Conservation (phyloP, 2,329 filamentous ascomycete genomes). For the Fusarium nygamai region DNA sequence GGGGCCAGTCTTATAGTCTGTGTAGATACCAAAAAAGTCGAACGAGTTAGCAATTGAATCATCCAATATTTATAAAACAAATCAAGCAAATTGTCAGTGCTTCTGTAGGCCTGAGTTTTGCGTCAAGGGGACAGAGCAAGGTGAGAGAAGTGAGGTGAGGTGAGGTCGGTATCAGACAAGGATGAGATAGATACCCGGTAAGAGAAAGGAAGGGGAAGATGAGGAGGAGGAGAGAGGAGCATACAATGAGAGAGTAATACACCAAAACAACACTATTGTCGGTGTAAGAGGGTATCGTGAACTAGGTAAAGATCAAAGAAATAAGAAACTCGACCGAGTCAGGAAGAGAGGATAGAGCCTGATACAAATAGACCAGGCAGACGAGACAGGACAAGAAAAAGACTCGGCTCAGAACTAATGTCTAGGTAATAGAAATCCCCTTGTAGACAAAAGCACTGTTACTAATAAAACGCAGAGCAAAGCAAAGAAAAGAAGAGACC, state of each 20-base stretch:
- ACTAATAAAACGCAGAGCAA: not conserved
- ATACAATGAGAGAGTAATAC: constrained; percentile 16
- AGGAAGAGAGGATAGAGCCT: constrained; percentile 3
- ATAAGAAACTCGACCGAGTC: not conserved
- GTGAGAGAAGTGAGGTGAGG: not conserved
- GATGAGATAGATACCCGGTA: constrained; percentile 19
- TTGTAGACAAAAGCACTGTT: constrained; percentile 16
- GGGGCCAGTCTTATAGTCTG: constrained; percentile 24
- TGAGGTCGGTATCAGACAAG: constrained; percentile 29
- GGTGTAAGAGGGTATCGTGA: constrained; percentile 27
- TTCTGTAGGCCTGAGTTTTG: constrained; percentile 23
- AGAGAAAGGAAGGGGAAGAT: constrained; percentile 13
- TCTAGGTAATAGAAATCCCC: constrained; percentile 21
- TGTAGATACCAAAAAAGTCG: constrained; percentile 30
- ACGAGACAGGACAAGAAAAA: not conserved
- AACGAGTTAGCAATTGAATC: constrained; percentile 39
- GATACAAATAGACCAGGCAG: constrained; percentile 25
- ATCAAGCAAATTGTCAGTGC: constrained; percentile 26
- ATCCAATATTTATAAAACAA: constrained; percentile 8
- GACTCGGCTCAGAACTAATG: constrained; percentile 5
- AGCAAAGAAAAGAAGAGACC: constrained; percentile 2
- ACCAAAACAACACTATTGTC: constrained; percentile 11
- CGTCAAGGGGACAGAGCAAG: constrained; percentile 18
- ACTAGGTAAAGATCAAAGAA: not conserved
- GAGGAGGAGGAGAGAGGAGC: not conserved